These are phyloP conservation scores for Ustilago bromivora DNA, from an alignment of 1,284 basidiomycete genomes.

Conservation along the genomic window DNA sequence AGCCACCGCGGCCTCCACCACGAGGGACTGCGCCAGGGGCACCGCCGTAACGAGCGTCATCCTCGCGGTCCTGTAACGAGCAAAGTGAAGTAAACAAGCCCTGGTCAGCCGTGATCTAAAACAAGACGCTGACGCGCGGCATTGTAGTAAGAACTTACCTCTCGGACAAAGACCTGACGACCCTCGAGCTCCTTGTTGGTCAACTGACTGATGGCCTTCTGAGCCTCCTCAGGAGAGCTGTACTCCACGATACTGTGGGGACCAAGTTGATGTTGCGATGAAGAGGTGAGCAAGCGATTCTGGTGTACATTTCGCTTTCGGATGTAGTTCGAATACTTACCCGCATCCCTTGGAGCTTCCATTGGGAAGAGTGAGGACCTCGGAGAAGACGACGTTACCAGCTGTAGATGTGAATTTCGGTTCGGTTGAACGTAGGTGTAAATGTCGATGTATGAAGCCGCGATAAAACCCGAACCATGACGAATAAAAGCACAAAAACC, in stretches of 20 bases:
- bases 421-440: neutral
- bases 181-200: slow-evolving; percentile 85
- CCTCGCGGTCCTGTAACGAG: slow-evolving; percentile 85
- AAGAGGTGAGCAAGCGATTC: neutral
- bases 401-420: slow-evolving; percentile 38
- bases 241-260: slow-evolving; percentile 62
- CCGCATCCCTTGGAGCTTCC: slow-evolving; percentile 95
- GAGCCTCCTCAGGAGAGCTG: slow-evolving; percentile 56
- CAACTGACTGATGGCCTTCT: slow-evolving; percentile 56
- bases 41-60: slow-evolving; percentile 90
- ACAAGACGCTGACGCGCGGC: neutral
- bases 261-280: neutral
- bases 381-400: slow-evolving; percentile 92
- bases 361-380: slow-evolving; percentile 94
- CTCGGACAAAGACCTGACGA: slow-evolving; percentile 93
- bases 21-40: slow-evolving; percentile 72
- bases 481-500: slow-evolving; percentile 33
- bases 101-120: slow-evolving; percentile 9
- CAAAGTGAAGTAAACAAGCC: neutral
- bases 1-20: slow-evolving; percentile 76
- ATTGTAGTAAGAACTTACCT: slow-evolving; percentile 75
- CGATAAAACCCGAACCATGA: slow-evolving; percentile 24
- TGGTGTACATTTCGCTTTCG: neutral
- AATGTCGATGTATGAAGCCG: neutral
- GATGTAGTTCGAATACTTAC: slow-evolving; percentile 25